A percentile compares a stretch with the other conserved stretches of the same genome.
Evolutionary conservation across 208 protist species (phyloP).

Genomic region (Naegleria lovaniensis): DNA sequence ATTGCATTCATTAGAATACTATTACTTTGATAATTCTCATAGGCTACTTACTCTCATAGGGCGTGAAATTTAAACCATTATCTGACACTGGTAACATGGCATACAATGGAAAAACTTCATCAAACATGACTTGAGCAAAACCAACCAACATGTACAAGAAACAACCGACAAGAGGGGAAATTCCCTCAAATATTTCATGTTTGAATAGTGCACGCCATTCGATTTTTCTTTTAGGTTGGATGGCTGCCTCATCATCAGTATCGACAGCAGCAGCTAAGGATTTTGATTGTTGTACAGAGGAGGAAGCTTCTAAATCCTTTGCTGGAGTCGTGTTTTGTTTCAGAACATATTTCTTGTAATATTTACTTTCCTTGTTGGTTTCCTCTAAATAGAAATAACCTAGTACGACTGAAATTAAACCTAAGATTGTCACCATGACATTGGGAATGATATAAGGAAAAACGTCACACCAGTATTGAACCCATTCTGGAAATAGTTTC

Average conservation of each 20-base stretch:
- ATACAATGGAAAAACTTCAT: neutral
- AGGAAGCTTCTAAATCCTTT: neutral
- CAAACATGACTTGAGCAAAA: neutral
- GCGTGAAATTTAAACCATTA: neutral
- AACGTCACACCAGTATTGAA: neutral
- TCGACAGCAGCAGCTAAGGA: neutral
- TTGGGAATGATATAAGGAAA: neutral
- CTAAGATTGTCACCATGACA: neutral
- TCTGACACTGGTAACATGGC: neutral
- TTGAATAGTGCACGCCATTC: neutral
- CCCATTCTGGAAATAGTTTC: neutral
- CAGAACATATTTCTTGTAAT: neutral
- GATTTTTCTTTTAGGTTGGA: neutral
- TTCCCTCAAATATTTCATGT: neutral
- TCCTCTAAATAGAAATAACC: neutral
- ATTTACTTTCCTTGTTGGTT: neutral
- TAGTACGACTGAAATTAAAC: neutral
- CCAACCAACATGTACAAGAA: slow-evolving; percentile 1
- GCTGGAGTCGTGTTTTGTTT: neutral
- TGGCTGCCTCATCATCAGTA: neutral
- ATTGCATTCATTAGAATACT: no score
- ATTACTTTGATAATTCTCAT: no score
- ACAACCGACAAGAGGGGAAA: neutral
- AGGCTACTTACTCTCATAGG: neutral
- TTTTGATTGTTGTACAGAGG: neutral